phyloP scores from a whole-genome alignment of 2,329 filamentous ascomycete species.

The Penicillium carneum region DNA sequence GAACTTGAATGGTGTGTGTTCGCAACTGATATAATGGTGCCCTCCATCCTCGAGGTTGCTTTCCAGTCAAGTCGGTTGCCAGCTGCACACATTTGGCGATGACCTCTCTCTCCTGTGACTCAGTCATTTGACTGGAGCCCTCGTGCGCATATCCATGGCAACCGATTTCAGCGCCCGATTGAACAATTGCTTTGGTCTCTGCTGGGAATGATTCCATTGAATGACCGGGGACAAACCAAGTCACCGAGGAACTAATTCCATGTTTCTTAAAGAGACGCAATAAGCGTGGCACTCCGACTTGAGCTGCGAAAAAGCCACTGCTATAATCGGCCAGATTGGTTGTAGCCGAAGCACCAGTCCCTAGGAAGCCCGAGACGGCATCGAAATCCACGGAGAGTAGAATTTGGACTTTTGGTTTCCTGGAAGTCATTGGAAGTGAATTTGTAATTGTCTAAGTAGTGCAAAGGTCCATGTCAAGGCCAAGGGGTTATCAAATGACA shows the following conservation, averaged over 20 bases:
- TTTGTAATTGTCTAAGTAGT: neutral
- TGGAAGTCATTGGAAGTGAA: neutral
- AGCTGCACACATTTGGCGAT: constrained; percentile 76
- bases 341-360: constrained; percentile 60
- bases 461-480: neutral
- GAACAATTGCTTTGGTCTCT: constrained; percentile 59
- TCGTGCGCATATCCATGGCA: constrained; percentile 71
- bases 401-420: constrained; percentile 29
- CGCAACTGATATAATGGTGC: constrained; percentile 50
- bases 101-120: constrained; percentile 76
- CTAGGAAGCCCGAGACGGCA: constrained; percentile 66
- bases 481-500: neutral
- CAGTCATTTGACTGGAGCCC: constrained; percentile 72
- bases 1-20: constrained; percentile 50
- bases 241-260: constrained; percentile 60
- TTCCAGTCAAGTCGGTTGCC: constrained; percentile 74
- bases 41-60: constrained; percentile 63
- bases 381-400: constrained; percentile 61
- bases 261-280: constrained; percentile 63
- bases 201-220: constrained; percentile 64
- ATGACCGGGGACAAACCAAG: constrained; percentile 69
- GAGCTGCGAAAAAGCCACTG: constrained; percentile 63
- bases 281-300: constrained; percentile 64
- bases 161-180: constrained; percentile 62
- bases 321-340: constrained; percentile 65